Evolutionary conservation across 2,329 filamentous ascomycete genomes (phyloP).

Genomic region (Claviceps fusiformis): DNA sequence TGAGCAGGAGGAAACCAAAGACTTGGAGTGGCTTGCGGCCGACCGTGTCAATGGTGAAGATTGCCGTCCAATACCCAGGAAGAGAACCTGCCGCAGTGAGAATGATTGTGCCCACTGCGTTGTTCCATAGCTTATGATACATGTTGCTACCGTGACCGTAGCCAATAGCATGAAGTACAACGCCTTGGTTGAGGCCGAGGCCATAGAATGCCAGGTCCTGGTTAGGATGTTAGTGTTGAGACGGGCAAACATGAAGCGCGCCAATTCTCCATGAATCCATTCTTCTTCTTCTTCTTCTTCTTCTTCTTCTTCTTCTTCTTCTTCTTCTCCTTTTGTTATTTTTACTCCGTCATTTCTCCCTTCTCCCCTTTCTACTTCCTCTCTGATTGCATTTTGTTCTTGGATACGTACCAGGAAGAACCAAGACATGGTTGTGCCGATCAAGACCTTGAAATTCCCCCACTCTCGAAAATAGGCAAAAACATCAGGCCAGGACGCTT

Average conservation of each 20-base stretch:
- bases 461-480: conserved; percentile 53
- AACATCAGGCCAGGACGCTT: conserved; percentile 58
- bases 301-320: background rate
- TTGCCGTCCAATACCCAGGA: conserved; percentile 68
- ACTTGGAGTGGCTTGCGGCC: conserved; percentile 68
- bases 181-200: conserved; percentile 60
- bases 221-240: conserved; percentile 6
- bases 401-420: conserved; percentile 48
- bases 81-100: conserved; percentile 64
- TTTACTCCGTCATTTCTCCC: too few relatives aligned
- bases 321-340: too few relatives aligned
- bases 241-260: too few relatives aligned
- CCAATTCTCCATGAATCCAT: too few relatives aligned
- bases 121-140: conserved; percentile 57
- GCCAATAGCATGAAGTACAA: conserved; percentile 59
- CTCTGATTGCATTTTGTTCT: background rate
- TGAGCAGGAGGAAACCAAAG: conserved; percentile 46
- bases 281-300: background rate
- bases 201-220: conserved; percentile 56
- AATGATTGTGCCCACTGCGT: conserved; percentile 64
- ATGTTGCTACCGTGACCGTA: conserved; percentile 50
- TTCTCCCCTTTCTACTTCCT: too few relatives aligned
- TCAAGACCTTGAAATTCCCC: conserved; percentile 55
- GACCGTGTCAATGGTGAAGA: conserved; percentile 58
- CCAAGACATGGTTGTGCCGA: conserved; percentile 70